phyloP scores from a whole-genome alignment of 2,329 filamentous ascomycete genomes.

The Pyrenochaeta sp. region DNA sequence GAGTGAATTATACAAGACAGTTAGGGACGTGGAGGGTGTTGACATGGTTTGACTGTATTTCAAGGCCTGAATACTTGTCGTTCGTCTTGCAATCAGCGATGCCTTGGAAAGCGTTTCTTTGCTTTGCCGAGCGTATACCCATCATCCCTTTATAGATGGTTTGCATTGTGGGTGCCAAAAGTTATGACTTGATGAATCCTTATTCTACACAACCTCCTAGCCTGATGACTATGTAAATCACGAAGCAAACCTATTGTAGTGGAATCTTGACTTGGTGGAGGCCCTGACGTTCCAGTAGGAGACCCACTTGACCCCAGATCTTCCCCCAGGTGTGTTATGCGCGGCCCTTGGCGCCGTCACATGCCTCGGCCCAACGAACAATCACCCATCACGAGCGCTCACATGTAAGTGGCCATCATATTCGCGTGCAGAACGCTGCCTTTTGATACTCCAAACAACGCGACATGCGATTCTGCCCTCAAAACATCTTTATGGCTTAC shows the following conservation, averaged over 20 bases:
- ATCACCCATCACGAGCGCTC: constrained; percentile 17
- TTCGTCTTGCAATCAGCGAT: constrained; percentile 7
- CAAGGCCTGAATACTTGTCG: not conserved
- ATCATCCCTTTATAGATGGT: not conserved
- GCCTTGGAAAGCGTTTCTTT: constrained; percentile 5
- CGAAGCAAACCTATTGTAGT: not conserved
- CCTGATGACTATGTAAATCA: not conserved
- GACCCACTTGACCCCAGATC: constrained; percentile 16
- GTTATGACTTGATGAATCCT: not conserved
- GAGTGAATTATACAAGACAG: constrained; percentile 40
- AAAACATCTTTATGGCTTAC: constrained; percentile 38
- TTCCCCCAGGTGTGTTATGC: constrained; percentile 15
- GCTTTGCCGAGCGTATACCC: not conserved
- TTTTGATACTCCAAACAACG: constrained; percentile 14
- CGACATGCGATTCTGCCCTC: constrained; percentile 34
- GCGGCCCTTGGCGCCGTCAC: constrained; percentile 22
- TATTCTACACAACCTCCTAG: not conserved
- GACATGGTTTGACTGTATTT: constrained; percentile 1
- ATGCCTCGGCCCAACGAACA: constrained; percentile 33
- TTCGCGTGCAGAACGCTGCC: constrained; percentile 2
- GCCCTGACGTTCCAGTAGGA: not conserved
- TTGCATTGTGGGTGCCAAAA: constrained; percentile 2
- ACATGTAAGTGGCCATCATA: constrained; percentile 20
- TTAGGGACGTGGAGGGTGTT: constrained; percentile 31
- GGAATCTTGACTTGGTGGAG: not conserved